Conservation (phyloP, 2,329 filamentous ascomycete genomes). For the Alternaria metachromatica region DNA sequence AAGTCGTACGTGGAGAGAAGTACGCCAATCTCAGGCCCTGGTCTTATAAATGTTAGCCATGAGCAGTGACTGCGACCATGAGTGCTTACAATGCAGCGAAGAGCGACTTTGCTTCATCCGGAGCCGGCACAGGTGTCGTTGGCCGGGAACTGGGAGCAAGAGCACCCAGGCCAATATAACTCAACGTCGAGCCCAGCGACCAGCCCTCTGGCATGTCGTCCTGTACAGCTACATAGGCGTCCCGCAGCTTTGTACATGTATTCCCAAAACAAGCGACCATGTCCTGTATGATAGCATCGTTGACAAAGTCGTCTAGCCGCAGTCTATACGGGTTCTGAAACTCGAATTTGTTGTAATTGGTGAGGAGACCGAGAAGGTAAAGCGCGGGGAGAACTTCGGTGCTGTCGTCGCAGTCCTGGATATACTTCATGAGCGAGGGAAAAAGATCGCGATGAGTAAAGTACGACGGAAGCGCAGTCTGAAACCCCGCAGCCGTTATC, state of each 20-base stretch:
- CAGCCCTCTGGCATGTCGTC: conserved; percentile 91
- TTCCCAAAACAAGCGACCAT: conserved; percentile 78
- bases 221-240: conserved; percentile 82
- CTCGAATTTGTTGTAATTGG: conserved; percentile 99
- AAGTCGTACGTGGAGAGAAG: conserved; percentile 92
- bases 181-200: conserved; percentile 80
- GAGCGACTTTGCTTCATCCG: conserved; percentile 80
- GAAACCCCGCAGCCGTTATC: conserved; percentile 90
- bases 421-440: conserved; percentile 91
- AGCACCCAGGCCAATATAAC: conserved; percentile 81
- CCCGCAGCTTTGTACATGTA: conserved; percentile 71
- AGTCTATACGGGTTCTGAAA: conserved; percentile 95
- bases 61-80: neutral
- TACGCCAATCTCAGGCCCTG: conserved; percentile 77
- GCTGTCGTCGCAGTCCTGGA: conserved; percentile 76
- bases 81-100: conserved; percentile 76
- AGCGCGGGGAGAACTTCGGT: conserved; percentile 74
- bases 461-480: conserved; percentile 92
- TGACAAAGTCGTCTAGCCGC: conserved; percentile 92
- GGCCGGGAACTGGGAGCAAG: conserved; percentile 73
- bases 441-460: conserved; percentile 95
- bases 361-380: conserved; percentile 81
- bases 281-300: conserved; percentile 83
- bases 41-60: no score
- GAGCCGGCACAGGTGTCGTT: conserved; percentile 66